phyloP scores from a whole-genome alignment of 495 filamentous ascomycete genomes.

The Neurospora sp. region DNA sequence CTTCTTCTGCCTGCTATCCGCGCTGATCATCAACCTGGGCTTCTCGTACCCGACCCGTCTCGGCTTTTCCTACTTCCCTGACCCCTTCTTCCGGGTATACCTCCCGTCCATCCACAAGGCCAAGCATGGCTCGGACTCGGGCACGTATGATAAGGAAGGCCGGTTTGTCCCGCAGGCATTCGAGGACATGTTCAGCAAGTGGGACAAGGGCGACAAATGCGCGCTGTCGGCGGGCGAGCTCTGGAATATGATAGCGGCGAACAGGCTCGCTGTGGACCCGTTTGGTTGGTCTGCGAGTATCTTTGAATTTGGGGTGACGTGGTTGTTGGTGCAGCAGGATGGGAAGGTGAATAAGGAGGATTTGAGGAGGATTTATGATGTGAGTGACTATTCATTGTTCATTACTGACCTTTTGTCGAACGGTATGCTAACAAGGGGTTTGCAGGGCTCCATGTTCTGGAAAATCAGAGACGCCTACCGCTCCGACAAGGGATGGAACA shows the following conservation, averaged over 20 bases:
- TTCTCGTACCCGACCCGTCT: slow-evolving; percentile 43
- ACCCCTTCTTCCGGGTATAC: slow-evolving; percentile 38
- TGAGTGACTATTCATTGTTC: slow-evolving; percentile 5
- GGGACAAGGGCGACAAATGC: slow-evolving; percentile 23
- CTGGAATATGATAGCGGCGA: slow-evolving; percentile 9
- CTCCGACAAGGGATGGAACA: slow-evolving; percentile 15
- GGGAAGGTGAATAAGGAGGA: slow-evolving; percentile 39
- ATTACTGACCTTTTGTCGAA: rapidly evolving
- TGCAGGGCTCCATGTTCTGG: slow-evolving; percentile 21
- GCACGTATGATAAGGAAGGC: slow-evolving; percentile 43
- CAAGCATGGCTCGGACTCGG: slow-evolving; percentile 47
- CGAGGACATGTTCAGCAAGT: slow-evolving; percentile 50
- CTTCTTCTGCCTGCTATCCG: slow-evolving; percentile 32
- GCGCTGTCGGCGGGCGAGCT: slow-evolving; percentile 8
- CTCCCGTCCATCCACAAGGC: slow-evolving; percentile 41
- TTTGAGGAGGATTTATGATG: slow-evolving; percentile 31
- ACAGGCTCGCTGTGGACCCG: slow-evolving; percentile 14
- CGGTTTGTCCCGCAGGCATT: slow-evolving; percentile 45
- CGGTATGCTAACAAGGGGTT: background rate
- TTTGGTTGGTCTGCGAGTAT: slow-evolving; percentile 22
- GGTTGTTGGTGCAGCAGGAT: slow-evolving; percentile 37
- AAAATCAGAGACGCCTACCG: slow-evolving; percentile 17
- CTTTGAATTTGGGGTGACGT: slow-evolving; percentile 38
- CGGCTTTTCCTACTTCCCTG: slow-evolving; percentile 33
- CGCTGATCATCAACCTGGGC: slow-evolving; percentile 36